A percentile compares a stretch with the other conserved stretches of the same genome.
phyloP scores from a whole-genome alignment of 1,139 yeast species.

The Blastobotrys niveus region DNA sequence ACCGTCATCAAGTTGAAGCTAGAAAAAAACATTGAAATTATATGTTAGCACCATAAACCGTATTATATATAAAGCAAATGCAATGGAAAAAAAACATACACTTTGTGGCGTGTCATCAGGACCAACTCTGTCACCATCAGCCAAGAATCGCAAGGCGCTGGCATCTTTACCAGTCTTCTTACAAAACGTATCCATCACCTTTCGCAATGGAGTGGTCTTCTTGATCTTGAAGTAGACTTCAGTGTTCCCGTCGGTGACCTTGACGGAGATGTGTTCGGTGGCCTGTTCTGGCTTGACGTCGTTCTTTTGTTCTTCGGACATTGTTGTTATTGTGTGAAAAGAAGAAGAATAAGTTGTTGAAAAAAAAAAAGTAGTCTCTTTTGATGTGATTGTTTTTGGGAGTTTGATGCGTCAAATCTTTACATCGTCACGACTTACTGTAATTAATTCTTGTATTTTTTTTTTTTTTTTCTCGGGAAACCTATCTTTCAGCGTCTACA shows the following conservation, averaged over 20 bases:
- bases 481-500: too few relatives aligned
- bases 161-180: slow-evolving; percentile 92
- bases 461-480: too few relatives aligned
- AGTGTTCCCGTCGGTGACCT: slow-evolving; percentile 87
- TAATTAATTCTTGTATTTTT: too few relatives aligned
- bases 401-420: too few relatives aligned
- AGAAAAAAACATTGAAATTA: background rate
- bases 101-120: slow-evolving; percentile 90
- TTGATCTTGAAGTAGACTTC: slow-evolving; percentile 96
- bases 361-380: background rate
- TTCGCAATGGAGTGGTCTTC: slow-evolving; percentile 83
- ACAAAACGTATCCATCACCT: slow-evolving; percentile 97
- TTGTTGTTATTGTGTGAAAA: slow-evolving; percentile 1
- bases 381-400: background rate
- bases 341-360: background rate
- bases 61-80: background rate
- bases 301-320: slow-evolving; percentile 31
- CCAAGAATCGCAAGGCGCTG: slow-evolving; percentile 76
- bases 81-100: slow-evolving; percentile 26
- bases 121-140: slow-evolving; percentile 86
- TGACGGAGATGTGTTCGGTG: slow-evolving; percentile 69
- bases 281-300: slow-evolving; percentile 34
- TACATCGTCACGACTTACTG: too few relatives aligned
- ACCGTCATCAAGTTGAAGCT: slow-evolving; percentile 85
- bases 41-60: slow-evolving; percentile 18